Evolutionary conservation across 2,329 filamentous ascomycete species (phyloP), one percentile per base, ranked within the genome.

Genomic region (Monilinia aucupariae): DNA sequence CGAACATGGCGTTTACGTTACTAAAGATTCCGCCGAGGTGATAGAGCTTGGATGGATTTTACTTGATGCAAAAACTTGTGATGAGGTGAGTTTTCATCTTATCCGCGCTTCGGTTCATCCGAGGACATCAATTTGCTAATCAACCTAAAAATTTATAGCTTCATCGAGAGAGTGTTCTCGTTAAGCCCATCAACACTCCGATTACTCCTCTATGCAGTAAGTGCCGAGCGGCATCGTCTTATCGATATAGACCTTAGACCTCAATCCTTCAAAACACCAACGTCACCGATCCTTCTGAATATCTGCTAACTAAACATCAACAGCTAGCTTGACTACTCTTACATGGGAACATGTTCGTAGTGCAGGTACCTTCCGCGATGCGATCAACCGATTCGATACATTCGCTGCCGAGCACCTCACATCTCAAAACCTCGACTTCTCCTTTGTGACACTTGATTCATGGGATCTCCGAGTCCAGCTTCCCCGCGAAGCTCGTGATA

Each of bases 301-400:
- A 27, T 34, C 56, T 62, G 61, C 71, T 72, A 58, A 71, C 65
- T 27, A 63, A 65, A 54, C 47, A 30, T 62, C 58, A 73, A 69
- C 75, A 97, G 92, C 94, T 75, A 97, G 92, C 80, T 82, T 99
- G 76, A 99, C 94, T 52, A 99, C 94, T 69, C 82, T 99, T 72
- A 97, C 94, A 61, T 99, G 94, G 94, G 94, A 99, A 78, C 93
- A 99, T 80, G 94, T 99, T 75, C 90, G 93, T 76, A 96, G 93
- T 77, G 93, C 94, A 75, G 94, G 94, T 70, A 93, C 92, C 70
- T 99, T 97, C 85, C 88, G 93, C 72, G 94, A 97, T 79, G 94
- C 94, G 70, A 89, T 99, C 79, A 91, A 90, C 78, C 90, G 91
- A 71, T 97, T 99, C 79, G 92, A 96, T 78, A 83, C 88, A 67